Evolutionary conservation across 495 filamentous ascomycete species (phyloP).

Genomic region (Daldinia loculata): DNA sequence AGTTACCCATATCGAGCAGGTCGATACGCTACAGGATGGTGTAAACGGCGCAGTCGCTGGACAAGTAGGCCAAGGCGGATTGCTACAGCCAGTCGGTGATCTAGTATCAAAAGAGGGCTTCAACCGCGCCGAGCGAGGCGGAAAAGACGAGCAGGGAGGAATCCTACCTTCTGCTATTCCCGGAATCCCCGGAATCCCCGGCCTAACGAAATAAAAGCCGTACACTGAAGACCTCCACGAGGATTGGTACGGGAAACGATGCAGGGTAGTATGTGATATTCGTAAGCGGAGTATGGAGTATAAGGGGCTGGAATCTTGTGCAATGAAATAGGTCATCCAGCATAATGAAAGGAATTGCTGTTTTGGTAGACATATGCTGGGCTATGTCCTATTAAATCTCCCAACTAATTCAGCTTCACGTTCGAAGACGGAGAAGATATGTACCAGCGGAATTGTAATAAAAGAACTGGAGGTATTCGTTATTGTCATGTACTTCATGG

Average conservation of each 20-base stretch:
- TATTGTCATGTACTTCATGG: background rate
- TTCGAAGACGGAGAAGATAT: no score
- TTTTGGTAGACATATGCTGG: no score
- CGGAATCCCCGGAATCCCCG: slow-evolving; percentile 5
- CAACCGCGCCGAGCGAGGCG: slow-evolving; percentile 68
- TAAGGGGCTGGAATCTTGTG: background rate
- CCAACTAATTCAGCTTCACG: background rate
- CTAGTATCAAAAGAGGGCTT: slow-evolving; percentile 67
- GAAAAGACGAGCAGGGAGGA: slow-evolving; percentile 66
- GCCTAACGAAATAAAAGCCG: slow-evolving; percentile 14
- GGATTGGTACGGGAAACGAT: background rate
- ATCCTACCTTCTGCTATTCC: slow-evolving; percentile 46
- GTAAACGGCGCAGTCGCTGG: slow-evolving; percentile 65
- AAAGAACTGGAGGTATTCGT: no score
- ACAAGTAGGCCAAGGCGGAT: slow-evolving; percentile 70
- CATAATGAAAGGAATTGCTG: background rate
- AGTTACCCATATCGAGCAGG: slow-evolving; percentile 67
- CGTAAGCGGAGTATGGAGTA: background rate
- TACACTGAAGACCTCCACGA: background rate
- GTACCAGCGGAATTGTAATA: no score
- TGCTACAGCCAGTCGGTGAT: slow-evolving; percentile 68
- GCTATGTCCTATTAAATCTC: background rate
- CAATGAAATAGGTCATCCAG: background rate
- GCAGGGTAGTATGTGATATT: background rate
- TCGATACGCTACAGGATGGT: slow-evolving; percentile 70